phyloP scores from a whole-genome alignment of 208 protist species.

The Trichomonas tenax region DNA sequence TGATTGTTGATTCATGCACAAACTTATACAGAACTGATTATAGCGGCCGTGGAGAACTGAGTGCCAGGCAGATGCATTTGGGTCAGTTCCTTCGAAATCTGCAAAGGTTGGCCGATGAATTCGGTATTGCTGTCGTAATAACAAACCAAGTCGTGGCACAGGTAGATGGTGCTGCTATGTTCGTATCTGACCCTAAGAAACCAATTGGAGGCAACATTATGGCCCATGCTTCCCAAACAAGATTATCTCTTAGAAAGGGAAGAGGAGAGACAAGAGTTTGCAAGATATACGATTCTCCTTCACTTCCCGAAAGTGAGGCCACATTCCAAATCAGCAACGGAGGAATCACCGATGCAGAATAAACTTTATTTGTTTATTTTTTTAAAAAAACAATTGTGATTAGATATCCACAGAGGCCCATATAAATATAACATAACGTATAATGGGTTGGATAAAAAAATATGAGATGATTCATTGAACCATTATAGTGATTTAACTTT shows the following conservation, averaged over 20 bases:
- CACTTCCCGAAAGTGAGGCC: constrained; percentile 72
- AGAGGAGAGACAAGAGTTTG: constrained; percentile 91
- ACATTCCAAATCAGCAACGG: constrained; percentile 32
- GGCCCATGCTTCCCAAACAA: constrained; percentile 96
- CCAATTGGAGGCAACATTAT: constrained; percentile 99
- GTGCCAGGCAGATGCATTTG: constrained; percentile 89
- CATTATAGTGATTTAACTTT: too few relatives aligned
- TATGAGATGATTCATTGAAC: too few relatives aligned
- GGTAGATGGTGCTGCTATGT: constrained; percentile 53
- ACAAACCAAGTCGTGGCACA: constrained; percentile 71
- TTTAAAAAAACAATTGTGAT: too few relatives aligned
- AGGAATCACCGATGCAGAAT: constrained; percentile 30
- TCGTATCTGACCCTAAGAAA: constrained; percentile 88
- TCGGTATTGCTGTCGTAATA: constrained; percentile 93
- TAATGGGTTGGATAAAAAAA: too few relatives aligned
- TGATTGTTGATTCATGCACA: constrained; percentile 95
- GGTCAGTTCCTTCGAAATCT: constrained; percentile 90
- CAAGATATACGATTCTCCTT: constrained; percentile 99
- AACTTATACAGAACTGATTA: constrained; percentile 90
- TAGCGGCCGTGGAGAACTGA: constrained; percentile 86
- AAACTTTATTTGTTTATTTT: neutral
- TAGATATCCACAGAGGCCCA: too few relatives aligned
- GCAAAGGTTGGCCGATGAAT: constrained; percentile 88
- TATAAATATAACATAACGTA: too few relatives aligned
- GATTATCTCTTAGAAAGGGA: constrained; percentile 90